phyloP scores from a whole-genome alignment of 1,139 yeast genomes.

The Wickerhamiella infanticola region DNA sequence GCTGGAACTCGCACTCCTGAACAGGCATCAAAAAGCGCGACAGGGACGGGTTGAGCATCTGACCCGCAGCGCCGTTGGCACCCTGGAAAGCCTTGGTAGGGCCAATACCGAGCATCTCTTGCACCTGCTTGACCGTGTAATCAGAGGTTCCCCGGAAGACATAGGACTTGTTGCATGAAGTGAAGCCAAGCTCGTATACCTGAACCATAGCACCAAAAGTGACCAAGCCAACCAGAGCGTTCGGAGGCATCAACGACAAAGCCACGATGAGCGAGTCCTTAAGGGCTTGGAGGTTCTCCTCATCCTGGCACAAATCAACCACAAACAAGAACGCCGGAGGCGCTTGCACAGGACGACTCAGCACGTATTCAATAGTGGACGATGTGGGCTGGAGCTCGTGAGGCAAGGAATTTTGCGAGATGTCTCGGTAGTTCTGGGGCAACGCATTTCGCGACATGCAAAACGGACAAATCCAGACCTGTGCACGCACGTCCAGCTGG shows the following conservation, averaged over 20 bases:
- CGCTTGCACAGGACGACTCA: constrained; percentile 71
- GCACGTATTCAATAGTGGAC: constrained; percentile 84
- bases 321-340: constrained; percentile 92
- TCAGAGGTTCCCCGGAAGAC: constrained; percentile 91
- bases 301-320: constrained; percentile 89
- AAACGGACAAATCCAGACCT: constrained; percentile 80
- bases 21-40: constrained; percentile 75
- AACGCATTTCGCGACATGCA: constrained; percentile 75
- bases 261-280: constrained; percentile 77
- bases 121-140: constrained; percentile 58
- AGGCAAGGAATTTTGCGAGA: constrained; percentile 73
- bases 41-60: constrained; percentile 30
- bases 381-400: constrained; percentile 63
- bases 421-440: constrained; percentile 79
- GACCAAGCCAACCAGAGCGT: constrained; percentile 79
- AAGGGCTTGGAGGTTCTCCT: constrained; percentile 76
- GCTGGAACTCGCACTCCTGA: constrained; percentile 73
- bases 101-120: constrained; percentile 52
- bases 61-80: constrained; percentile 17
- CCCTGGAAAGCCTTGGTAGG: constrained; percentile 8
- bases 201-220: constrained; percentile 93
- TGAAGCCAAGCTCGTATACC: constrained; percentile 79
- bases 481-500: constrained; percentile 64
- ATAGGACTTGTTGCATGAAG: constrained; percentile 61
- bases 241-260: constrained; percentile 69